Evolutionary conservation across 2,329 filamentous ascomycete species (phyloP).

Genomic region (Trichoderma gracile): DNA sequence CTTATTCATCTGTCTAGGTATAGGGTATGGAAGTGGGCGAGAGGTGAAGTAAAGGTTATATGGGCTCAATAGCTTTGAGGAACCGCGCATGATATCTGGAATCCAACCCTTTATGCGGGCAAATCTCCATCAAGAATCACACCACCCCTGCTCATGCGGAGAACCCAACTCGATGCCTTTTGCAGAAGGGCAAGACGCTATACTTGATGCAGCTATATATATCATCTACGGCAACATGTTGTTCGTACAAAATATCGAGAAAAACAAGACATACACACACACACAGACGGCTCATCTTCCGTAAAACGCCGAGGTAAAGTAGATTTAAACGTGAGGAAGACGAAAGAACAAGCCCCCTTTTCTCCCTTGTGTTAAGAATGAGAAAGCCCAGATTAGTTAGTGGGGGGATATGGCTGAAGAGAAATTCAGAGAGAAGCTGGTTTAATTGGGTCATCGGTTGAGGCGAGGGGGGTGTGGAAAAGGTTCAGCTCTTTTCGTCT

Average conservation of each 20-base stretch:
- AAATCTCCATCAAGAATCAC: no score
- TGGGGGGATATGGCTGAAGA: slow-evolving; percentile 26
- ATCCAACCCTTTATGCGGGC: no score
- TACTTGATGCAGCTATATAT: slow-evolving; percentile 27
- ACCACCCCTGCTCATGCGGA: no score
- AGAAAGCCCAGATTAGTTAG: slow-evolving; percentile 27
- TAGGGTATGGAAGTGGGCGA: not conserved
- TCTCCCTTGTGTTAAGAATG: slow-evolving; percentile 42
- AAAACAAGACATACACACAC: slow-evolving; percentile 26
- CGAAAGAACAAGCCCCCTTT: no score
- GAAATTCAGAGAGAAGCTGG: no score
- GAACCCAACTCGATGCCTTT: not conserved
- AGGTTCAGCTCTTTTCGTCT: not conserved
- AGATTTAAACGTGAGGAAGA: no score
- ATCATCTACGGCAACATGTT: slow-evolving; percentile 23
- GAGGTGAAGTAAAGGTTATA: slow-evolving; percentile 18
- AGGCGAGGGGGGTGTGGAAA: no score
- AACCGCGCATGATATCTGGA: no score
- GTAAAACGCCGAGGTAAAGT: slow-evolving; percentile 4
- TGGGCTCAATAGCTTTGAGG: slow-evolving; percentile 38
- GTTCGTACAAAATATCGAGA: slow-evolving; percentile 40
- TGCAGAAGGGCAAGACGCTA: not conserved
- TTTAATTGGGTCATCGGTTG: not conserved
- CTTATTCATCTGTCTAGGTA: no score
- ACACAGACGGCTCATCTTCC: not conserved